phyloP scores from a whole-genome alignment of 345 rosid species.

The Gossypium rotundifolium region DNA sequence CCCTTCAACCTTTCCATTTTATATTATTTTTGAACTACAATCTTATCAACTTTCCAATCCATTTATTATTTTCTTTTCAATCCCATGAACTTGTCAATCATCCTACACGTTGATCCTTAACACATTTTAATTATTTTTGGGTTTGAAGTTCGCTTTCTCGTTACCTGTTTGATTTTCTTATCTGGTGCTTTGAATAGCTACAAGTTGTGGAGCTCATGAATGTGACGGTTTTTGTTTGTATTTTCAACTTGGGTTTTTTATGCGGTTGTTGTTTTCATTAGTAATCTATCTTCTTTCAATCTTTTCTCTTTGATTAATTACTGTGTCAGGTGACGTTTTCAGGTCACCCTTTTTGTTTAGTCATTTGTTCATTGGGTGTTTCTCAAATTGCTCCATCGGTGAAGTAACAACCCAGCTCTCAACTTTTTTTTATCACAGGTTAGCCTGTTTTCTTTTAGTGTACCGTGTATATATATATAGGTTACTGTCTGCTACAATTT shows the following conservation, averaged over 20 bases:
- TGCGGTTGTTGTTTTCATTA: not conserved
- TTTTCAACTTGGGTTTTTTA: not conserved
- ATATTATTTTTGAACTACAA: not conserved
- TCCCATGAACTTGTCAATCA: not conserved
- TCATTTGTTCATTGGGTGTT: not conserved
- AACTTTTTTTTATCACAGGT: not conserved
- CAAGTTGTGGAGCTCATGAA: constrained; percentile 2
- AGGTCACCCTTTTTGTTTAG: not conserved
- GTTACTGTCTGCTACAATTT: not conserved
- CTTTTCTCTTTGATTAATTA: not conserved
- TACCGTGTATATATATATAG: not conserved
- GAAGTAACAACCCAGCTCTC: not conserved
- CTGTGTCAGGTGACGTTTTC: not conserved
- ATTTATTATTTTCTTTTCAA: not conserved
- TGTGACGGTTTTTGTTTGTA: not conserved
- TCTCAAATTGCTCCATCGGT: not conserved
- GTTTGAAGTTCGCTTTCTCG: not conserved
- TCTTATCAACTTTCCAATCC: not conserved
- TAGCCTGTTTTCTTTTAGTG: not conserved
- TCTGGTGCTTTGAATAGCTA: not conserved
- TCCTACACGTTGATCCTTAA: not conserved
- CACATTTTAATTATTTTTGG: not conserved
- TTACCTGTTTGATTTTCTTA: not conserved
- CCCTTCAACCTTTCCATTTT: not conserved
- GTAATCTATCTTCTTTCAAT: not conserved